Evolutionary conservation across 768 basidiomycete species (phyloP).

Genomic region (Pisolithus albus): DNA sequence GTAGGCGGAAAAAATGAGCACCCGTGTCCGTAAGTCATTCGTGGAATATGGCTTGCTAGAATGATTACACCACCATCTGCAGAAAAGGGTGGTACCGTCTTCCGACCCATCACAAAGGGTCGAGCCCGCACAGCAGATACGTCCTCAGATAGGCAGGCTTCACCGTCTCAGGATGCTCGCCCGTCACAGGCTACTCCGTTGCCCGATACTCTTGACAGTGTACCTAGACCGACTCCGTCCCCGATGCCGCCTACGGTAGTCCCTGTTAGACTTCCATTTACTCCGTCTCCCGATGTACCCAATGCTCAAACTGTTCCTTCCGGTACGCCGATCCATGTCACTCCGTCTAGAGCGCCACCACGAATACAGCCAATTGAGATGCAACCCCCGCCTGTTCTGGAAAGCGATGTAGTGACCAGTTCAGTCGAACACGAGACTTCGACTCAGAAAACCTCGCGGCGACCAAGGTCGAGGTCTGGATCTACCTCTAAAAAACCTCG

Average conservation of each 20-base stretch:
- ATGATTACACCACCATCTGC: conserved; percentile 1
- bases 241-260: conserved; percentile 3
- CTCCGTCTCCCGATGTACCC: conserved; percentile 1
- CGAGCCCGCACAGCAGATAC: conserved; percentile 37
- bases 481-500: conserved; percentile 29
- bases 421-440: conserved; percentile 15
- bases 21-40: conserved; percentile 52
- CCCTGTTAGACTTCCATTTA: conserved; percentile 8
- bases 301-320: conserved; percentile 3
- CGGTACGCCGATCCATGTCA: conserved; percentile 13
- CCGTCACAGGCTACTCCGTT: conserved; percentile 3
- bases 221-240: not conserved
- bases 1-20: conserved; percentile 30
- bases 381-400: not conserved
- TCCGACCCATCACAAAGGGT: conserved; percentile 58
- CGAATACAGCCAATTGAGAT: conserved; percentile 1
- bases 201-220: conserved; percentile 3
- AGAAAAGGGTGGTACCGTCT: conserved; percentile 71
- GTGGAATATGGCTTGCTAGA: conserved; percentile 1
- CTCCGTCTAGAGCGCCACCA: conserved; percentile 14
- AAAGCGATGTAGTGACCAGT: not conserved
- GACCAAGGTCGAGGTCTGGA: conserved; percentile 15
- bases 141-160: conserved; percentile 9
- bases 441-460: conserved; percentile 11
- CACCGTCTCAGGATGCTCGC: conserved; percentile 10